Evolutionary conservation across 108 stramenopile species (phyloP), one percentile per base, ranked within the genome.

Genomic region (Conticribra guillardii): DNA sequence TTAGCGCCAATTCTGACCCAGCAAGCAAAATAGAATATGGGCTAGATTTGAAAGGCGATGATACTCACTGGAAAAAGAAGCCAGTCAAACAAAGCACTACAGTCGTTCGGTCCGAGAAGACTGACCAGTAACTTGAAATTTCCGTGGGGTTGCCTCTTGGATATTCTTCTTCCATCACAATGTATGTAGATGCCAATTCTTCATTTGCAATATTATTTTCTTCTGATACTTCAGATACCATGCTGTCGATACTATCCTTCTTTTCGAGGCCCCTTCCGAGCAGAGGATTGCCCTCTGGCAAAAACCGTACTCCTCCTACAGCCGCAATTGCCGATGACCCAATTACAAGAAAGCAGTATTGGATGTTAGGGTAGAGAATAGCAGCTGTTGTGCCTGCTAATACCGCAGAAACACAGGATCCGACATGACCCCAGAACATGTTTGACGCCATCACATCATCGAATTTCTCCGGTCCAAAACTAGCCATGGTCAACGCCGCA

Each of bases 281-380:
- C 0, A 85, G 60, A 11, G 75, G 74, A 79, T 94, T 87, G 3
- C 93, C 93, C 67, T 92, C 80, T 0, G 93, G 93, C 9, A 91
- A 57, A 14, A 80, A 84, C 66, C 76, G 80, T 18, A 89, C 84
- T 31, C 87, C 87, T 19, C 80, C 37, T 1, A 91, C 84, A 8
- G 93, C 90, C 32, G 78, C 17, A 45, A 92, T 59, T 1, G 93
- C 90, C 0, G 89, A 76, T 4, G 76, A 74, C 7, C 89, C 89
- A 66, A 94, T 90, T 0, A 94, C 93, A 30, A 94, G 71, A 66
- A 94, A 94, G 67, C 90, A 92, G 59, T 82, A 89, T 65, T 90
- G 83, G 47, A 94, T 91, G 46, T 89, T 54, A 7, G 89, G 90
- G 69, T 94, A 94, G 18, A 88, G 58, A 14, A 74, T 21, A 64